Percentiles rank a stretch among this genome's conserved stretches.
phyloP scores from a whole-genome alignment of 371 early-diverging fungal genomes.

The Mucor velutinosus region DNA sequence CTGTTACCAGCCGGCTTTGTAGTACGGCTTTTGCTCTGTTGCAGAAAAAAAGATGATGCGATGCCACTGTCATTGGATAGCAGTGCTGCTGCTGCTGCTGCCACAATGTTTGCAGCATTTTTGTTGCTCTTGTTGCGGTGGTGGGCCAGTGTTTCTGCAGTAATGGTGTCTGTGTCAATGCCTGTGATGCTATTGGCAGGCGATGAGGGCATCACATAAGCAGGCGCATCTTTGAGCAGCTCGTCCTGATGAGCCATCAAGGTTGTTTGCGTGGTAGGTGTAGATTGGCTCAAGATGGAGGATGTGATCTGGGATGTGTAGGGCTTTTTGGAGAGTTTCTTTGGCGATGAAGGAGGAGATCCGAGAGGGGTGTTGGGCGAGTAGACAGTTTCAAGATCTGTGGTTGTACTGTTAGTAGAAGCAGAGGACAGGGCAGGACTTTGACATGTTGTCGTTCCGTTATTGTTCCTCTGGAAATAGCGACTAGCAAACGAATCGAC shows the following conservation, averaged over 20 bases:
- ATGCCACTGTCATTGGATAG: constrained; percentile 14
- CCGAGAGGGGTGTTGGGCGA: constrained; percentile 15
- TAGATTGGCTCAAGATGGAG: constrained; percentile 19
- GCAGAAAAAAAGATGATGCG: constrained; percentile 13
- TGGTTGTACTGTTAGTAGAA: constrained; percentile 1
- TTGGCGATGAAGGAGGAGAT: constrained; percentile 20
- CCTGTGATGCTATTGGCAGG: constrained; percentile 9
- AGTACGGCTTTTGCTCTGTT: background rate
- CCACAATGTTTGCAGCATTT: constrained; percentile 4
- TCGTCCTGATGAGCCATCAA: constrained; percentile 13
- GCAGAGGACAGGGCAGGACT: background rate
- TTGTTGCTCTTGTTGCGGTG: background rate
- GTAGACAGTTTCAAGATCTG: constrained; percentile 1
- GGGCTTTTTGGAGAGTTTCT: background rate
- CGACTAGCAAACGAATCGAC: constrained; percentile 20
- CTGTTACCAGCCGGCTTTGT: background rate
- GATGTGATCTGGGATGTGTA: constrained; percentile 15
- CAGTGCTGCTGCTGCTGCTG: constrained; percentile 16
- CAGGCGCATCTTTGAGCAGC: background rate
- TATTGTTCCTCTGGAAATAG: constrained; percentile 9
- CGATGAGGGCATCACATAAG: background rate
- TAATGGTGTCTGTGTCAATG: background rate
- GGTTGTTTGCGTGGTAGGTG: constrained; percentile 19
- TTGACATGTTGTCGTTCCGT: background rate
- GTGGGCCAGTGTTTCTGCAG: background rate